Base-by-base conservation (phyloP, 2,329 filamentous ascomycete genomes). In the Trichoderma asperellum region DNA sequence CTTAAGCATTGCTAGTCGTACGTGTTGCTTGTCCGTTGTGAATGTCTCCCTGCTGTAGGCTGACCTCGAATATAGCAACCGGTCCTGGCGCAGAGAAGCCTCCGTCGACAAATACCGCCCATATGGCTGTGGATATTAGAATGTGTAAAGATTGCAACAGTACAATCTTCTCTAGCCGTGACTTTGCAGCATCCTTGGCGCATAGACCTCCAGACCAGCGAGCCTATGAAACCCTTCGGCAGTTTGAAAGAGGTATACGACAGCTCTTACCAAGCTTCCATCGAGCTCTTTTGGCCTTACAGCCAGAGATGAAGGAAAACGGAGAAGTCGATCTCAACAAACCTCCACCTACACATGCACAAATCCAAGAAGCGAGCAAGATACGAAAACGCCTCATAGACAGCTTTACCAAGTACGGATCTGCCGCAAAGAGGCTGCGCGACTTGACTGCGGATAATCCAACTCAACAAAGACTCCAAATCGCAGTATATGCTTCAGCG, bases 321-420 rank as follows among this genome's bases (percentile, higher is more conserved):
- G 78, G 78, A 6, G 79, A 81, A 57, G 75, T 78, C 4, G 80
- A 83, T 24, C 72, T 79, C 2, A 75, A 76, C 29, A 81, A 79
- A 29, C 81, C 84, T 1, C 82, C 85, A 0, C 84, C 86, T 0
- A 86, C 82, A 2, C 85, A 85, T 8, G 84, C 88, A 5, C 92
- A 97, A 77, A 89, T 97, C 56, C 87, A 92, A 65, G 94, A 97
- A 74, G 94, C 94, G 0, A 90, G 91, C 56, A 96, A 96, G 79
- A 91, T 96, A 12, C 91, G 94, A n/a, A 96, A 93, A 78, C 87
- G 94, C 27, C 85, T 97, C 0, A 94, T 93, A 70, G 94, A 97
- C 75, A 92, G 93, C 10, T 97, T 97, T 75, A 87, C 89, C 12
- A 94, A 97, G 75, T 97, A 97, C 77, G 92, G 96, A 74, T 83